A percentile compares a stretch with the other conserved stretches of the same genome.
Conservation (phyloP, 495 filamentous ascomycete species). For the Neurospora intermedia region DNA sequence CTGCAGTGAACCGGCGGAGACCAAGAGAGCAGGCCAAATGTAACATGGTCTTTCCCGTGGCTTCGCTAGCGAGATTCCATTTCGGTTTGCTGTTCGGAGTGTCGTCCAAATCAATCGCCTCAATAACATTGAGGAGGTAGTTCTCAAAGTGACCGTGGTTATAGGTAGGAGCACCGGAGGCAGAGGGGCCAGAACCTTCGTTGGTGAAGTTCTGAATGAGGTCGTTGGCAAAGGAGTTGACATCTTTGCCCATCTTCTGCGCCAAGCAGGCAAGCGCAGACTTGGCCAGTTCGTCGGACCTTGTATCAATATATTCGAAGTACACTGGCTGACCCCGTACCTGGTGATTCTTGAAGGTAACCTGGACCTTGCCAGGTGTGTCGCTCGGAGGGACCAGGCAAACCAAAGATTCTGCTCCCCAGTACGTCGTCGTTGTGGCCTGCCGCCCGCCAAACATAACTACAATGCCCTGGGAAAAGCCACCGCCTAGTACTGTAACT, state of each 20-base stretch:
- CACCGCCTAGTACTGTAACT: slow-evolving; percentile 69
- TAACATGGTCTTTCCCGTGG: slow-evolving; percentile 69
- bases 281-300: slow-evolving; percentile 60
- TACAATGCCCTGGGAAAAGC: slow-evolving; percentile 68
- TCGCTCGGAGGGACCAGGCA: slow-evolving; percentile 70
- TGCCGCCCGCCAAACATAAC: slow-evolving; percentile 75
- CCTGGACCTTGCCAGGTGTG: slow-evolving; percentile 57
- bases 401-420: slow-evolving; percentile 73
- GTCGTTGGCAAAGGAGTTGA: background rate
- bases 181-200: slow-evolving; percentile 14
- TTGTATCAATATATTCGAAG: slow-evolving; percentile 73
- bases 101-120: slow-evolving; percentile 68
- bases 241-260: slow-evolving; percentile 35
- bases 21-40: slow-evolving; percentile 72
- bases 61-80: slow-evolving; percentile 47
- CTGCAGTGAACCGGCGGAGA: slow-evolving; percentile 66
- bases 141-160: slow-evolving; percentile 45
- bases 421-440: slow-evolving; percentile 72
- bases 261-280: slow-evolving; percentile 46
- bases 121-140: slow-evolving; percentile 60
- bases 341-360: slow-evolving; percentile 53
- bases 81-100: slow-evolving; percentile 49
- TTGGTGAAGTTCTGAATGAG: background rate
- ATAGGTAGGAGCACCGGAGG: slow-evolving; percentile 7
- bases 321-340: slow-evolving; percentile 29